These are phyloP conservation scores for Domatiomyces catenatus DNA, from an alignment of 2,329 filamentous ascomycete genomes.

Conservation along the genomic window DNA sequence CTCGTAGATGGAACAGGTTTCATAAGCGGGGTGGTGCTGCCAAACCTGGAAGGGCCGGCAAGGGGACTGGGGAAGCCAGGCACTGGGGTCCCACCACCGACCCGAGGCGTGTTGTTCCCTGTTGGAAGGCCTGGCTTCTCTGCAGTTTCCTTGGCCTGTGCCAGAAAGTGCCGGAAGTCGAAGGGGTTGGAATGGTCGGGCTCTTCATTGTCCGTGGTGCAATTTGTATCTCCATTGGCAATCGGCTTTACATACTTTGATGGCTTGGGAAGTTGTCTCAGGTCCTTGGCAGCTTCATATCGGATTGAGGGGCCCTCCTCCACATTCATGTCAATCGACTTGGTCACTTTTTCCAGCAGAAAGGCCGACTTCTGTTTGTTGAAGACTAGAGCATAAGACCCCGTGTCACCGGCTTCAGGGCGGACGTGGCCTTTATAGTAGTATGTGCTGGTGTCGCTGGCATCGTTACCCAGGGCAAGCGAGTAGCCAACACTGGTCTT, in stretches of 20 bases:
- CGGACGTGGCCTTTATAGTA: slow-evolving; percentile 1
- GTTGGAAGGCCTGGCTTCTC: slow-evolving; percentile 17
- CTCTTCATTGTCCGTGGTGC: slow-evolving; percentile 25
- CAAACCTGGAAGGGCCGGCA: slow-evolving; percentile 17
- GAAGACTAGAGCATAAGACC: slow-evolving; percentile 47
- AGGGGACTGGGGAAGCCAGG: slow-evolving; percentile 25
- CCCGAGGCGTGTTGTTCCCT: slow-evolving; percentile 11
- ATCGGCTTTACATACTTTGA: slow-evolving; percentile 11
- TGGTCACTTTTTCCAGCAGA: slow-evolving; percentile 65
- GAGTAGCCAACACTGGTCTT: slow-evolving; percentile 6
- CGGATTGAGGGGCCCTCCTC: slow-evolving; percentile 42
- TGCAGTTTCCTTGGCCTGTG: slow-evolving; percentile 24
- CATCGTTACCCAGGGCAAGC: slow-evolving; percentile 5
- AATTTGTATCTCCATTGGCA: slow-evolving; percentile 13
- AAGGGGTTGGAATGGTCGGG: slow-evolving; percentile 33
- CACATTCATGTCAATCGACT: slow-evolving; percentile 79
- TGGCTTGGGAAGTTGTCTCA: slow-evolving; percentile 7
- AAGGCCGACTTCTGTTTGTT: slow-evolving; percentile 60
- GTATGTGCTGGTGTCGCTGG: slow-evolving; percentile 2
- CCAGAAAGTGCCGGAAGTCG: slow-evolving; percentile 35
- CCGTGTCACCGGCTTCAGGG: slow-evolving; percentile 16
- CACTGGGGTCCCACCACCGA: slow-evolving; percentile 18
- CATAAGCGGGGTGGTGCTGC: slow-evolving; percentile 22
- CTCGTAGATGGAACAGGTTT: slow-evolving; percentile 18
- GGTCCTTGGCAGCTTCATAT: slow-evolving; percentile 4